Conservation (phyloP, 768 basidiomycete genomes). For the Cystobasidium onofrii region DNA sequence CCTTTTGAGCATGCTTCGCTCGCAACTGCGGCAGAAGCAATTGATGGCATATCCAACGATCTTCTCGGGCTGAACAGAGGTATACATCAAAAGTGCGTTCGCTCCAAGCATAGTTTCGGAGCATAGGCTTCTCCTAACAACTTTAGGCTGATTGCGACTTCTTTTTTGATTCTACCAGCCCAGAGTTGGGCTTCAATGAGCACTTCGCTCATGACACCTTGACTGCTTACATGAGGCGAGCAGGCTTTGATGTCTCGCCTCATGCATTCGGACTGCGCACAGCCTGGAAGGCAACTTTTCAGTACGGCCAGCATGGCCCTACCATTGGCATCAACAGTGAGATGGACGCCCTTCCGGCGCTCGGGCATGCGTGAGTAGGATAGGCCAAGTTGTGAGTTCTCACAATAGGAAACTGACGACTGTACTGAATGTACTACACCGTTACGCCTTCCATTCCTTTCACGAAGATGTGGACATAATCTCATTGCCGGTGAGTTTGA, state of each 20-base stretch:
- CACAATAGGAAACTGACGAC: too few species aligned
- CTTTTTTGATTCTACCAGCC: neutral
- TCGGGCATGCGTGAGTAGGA: constrained; percentile 61
- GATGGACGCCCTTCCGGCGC: constrained; percentile 49
- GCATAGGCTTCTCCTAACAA: too few species aligned
- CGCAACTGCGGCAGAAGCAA: too few species aligned
- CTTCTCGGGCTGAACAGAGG: too few species aligned
- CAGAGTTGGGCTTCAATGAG: neutral
- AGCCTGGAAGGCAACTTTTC: constrained; percentile 35
- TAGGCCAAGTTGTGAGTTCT: too few species aligned
- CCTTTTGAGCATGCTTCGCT: too few species aligned
- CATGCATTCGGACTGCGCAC: constrained; percentile 34
- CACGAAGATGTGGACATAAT: constrained; percentile 10
- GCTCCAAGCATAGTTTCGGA: too few species aligned
- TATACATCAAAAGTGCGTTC: too few species aligned
- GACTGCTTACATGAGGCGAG: neutral
- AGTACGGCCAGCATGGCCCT: constrained; percentile 28
- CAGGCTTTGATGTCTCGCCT: constrained; percentile 7
- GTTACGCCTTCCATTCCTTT: too few species aligned
- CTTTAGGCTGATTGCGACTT: too few species aligned
- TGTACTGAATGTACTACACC: too few species aligned
- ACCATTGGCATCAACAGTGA: constrained; percentile 36
- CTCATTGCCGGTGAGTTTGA: neutral
- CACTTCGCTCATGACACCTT: neutral
- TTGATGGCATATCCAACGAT: too few species aligned